Evolutionary conservation across 2,329 filamentous ascomycete genomes (phyloP).

Genomic region (Emmonsia crescens): DNA sequence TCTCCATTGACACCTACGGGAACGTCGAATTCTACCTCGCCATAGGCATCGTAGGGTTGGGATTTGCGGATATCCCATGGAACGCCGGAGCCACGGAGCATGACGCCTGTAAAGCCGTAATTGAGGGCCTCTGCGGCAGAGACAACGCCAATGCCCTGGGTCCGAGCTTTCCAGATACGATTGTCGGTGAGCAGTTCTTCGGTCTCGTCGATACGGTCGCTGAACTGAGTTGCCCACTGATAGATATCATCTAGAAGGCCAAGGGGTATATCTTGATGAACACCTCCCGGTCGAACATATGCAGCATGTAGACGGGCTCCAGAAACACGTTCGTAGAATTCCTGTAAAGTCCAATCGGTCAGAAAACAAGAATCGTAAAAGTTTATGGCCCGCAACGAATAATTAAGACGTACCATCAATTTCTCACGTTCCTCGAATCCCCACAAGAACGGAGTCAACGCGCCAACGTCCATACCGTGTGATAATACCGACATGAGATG

Average conservation of each 20-base stretch:
- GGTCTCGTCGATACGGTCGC: conserved; percentile 95
- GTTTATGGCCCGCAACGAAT: not conserved
- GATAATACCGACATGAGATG: conserved; percentile 96
- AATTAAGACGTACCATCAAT: conserved; percentile 65
- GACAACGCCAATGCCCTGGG: conserved; percentile 84
- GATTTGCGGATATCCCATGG: conserved; percentile 96
- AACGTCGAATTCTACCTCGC: conserved; percentile 95
- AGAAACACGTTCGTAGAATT: conserved; percentile 99
- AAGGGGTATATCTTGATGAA: conserved; percentile 86
- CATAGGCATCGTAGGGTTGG: conserved; percentile 94
- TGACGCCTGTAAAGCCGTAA: conserved; percentile 92
- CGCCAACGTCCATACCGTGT: conserved; percentile 98
- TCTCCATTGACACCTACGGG: conserved; percentile 94
- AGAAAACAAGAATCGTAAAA: not conserved
- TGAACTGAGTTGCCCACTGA: conserved; percentile 98
- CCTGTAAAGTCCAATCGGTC: conserved; percentile 44
- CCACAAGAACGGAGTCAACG: conserved; percentile 96
- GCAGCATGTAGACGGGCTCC: conserved; percentile 94
- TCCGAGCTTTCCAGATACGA: conserved; percentile 95
- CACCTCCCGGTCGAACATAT: conserved; percentile 92
- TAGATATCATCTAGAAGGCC: conserved; percentile 98
- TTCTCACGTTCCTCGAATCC: conserved; percentile 99
- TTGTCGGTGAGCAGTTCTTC: conserved; percentile 98
- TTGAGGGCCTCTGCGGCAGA: conserved; percentile 89
- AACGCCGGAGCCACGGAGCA: conserved; percentile 92